Evolutionary conservation across 176 grass and related monocot species (phyloP), one percentile per base, ranked within the genome.

Genomic region (Carex kokanica): DNA sequence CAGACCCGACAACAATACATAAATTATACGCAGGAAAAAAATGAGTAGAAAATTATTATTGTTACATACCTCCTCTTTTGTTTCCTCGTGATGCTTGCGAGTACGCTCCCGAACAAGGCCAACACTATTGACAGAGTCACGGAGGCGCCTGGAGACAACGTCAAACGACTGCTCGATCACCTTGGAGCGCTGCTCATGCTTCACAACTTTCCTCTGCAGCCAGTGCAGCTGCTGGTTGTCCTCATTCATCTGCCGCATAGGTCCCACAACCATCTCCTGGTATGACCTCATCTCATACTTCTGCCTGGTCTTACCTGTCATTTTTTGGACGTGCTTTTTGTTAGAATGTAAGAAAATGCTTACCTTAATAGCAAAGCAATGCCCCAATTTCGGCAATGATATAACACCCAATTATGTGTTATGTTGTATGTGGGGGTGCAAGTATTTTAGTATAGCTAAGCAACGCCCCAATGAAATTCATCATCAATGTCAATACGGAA

Each of bases 241-340:
- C 81, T 95, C 93, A 58, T 78, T 92, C 96, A 98, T 98, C 64
- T 95, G 84, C 56, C 90, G 91, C 96, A 99, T 88, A 16, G 82
- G 89, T 15, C 64, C 77, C 14, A 99, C 93, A 82, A 99, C 91
- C 96, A 90, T 95, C 83, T 99, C 91, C 57, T 95, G 88, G 72
- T 99, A 91, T 77, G 96, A 99, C 83, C 18, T 91, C 89, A 90
- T 72, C 20, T 99, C 93, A 6, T 91, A 95, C 75, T 91, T 95
- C 84, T 93, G 62, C 45, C 84, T 74, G 24, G 61, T 87, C 85
- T 99, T 93, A 7, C 91, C 95, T 98, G 84, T 70, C 75, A 86
- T 60, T 57, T 45, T 24, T 78, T 62, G 47, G 24, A 78, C 62
- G 14, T 61, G 72, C 70, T 74, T 24, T 36, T 47, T 49, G 20